Conservation (phyloP, 2,329 filamentous ascomycete genomes). For the Alternaria ventricosa region DNA sequence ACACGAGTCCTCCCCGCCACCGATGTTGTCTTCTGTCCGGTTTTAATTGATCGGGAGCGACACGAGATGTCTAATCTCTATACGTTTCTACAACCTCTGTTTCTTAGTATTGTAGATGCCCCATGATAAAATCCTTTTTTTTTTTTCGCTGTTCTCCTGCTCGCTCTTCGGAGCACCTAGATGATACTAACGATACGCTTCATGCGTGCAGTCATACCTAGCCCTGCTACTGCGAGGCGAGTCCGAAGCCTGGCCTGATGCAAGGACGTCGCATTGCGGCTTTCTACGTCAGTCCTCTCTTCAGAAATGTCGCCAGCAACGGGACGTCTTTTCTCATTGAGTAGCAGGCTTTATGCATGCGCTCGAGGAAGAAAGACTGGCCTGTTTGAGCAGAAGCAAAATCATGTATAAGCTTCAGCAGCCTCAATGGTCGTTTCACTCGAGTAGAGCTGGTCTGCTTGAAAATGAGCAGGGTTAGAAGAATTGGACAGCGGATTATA, state of each 20-base stretch:
- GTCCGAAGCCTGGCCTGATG: neutral
- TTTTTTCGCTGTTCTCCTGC: slow-evolving; percentile 17
- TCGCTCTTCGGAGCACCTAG: neutral
- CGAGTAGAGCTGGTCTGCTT: neutral
- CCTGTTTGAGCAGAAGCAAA: neutral
- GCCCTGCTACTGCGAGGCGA: neutral
- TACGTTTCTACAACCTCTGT: slow-evolving; percentile 1
- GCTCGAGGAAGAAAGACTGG: slow-evolving; percentile 40
- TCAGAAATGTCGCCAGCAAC: slow-evolving; percentile 21
- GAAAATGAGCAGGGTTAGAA: neutral
- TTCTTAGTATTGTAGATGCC: slow-evolving; percentile 27
- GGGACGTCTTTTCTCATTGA: slow-evolving; percentile 48
- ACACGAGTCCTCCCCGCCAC: slow-evolving; percentile 11
- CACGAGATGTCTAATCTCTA: slow-evolving; percentile 5
- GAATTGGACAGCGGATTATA: neutral
- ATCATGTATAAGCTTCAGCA: neutral
- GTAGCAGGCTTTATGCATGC: slow-evolving; percentile 33
- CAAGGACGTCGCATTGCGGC: neutral
- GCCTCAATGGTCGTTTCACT: neutral
- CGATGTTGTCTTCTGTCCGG: slow-evolving; percentile 10
- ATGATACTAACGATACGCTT: neutral
- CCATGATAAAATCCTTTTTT: slow-evolving; percentile 23
- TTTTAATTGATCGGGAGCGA: neutral
- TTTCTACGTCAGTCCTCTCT: neutral
- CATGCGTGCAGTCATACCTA: neutral